These are phyloP conservation scores for Kwoniella heveanensis DNA, from an alignment of 768 basidiomycete genomes.

Conservation along the genomic window DNA sequence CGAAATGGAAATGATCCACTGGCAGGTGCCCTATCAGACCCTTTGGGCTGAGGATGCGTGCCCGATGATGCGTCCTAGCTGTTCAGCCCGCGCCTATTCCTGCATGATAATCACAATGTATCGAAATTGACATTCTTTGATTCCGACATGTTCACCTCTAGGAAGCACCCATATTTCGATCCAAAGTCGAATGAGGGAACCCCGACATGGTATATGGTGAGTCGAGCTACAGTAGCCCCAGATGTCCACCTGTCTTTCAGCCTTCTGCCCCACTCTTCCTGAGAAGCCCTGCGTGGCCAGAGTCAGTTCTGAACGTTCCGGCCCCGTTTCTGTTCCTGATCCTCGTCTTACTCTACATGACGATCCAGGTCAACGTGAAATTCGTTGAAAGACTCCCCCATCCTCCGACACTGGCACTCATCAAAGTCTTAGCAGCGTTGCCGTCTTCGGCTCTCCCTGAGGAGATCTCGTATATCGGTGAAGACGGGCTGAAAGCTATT, in stretches of 20 bases:
- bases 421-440: constrained; percentile 65
- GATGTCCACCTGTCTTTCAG: not conserved
- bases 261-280: not conserved
- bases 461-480: constrained; percentile 69
- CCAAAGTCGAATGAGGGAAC: constrained; percentile 70
- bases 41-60: no score
- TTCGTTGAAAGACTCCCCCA: constrained; percentile 68
- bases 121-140: no score
- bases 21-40: no score
- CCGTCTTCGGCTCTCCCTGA: constrained; percentile 58
- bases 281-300: no score
- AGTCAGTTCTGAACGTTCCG: no score
- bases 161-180: constrained; percentile 65
- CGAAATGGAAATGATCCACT: not conserved
- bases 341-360: no score
- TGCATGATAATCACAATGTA: no score
- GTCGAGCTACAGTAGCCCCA: no score
- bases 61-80: no score
- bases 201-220: constrained; percentile 94
- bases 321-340: no score
- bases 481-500: constrained; percentile 62
- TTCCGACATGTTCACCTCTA: constrained; percentile 33
- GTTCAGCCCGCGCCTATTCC: no score
- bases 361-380: constrained; percentile 56
- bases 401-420: constrained; percentile 75